A percentile compares a stretch with the other conserved stretches of the same genome.
Evolutionary conservation across 1,284 basidiomycete species (phyloP).

Genomic region (Grifola frondosa): DNA sequence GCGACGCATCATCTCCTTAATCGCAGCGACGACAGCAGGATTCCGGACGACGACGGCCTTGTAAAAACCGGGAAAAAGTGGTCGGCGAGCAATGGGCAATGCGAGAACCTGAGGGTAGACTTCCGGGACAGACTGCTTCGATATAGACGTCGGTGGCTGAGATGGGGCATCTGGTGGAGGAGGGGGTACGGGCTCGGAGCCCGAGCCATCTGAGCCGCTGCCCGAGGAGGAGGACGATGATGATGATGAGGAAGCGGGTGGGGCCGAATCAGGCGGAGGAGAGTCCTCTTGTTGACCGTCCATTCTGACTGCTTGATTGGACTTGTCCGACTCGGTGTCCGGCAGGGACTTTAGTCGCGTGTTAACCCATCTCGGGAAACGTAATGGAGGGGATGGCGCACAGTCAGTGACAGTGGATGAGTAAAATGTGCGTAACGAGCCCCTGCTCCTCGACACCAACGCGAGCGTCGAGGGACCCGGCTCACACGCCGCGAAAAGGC

Average conservation of each 20-base stretch:
- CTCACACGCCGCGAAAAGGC: constrained; percentile 13
- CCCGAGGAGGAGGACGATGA: constrained; percentile 29
- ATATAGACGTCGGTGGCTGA: constrained; percentile 56
- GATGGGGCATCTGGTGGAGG: constrained; percentile 37
- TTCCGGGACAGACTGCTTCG: constrained; percentile 84
- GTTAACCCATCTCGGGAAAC: constrained; percentile 32
- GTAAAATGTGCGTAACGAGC: constrained; percentile 27
- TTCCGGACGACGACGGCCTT: constrained; percentile 93
- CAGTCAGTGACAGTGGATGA: constrained; percentile 32
- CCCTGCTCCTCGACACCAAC: constrained; percentile 4
- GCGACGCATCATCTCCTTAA: constrained; percentile 95
- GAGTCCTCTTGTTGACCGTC: constrained; percentile 28
- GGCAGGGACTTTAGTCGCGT: constrained; percentile 15
- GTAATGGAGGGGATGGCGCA: constrained; percentile 23
- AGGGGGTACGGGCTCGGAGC: constrained; percentile 33
- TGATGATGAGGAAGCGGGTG: constrained; percentile 27
- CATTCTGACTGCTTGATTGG: constrained; percentile 18
- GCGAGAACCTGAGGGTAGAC: constrained; percentile 94
- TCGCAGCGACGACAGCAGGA: constrained; percentile 89
- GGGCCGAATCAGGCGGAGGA: constrained; percentile 28
- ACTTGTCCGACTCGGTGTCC: constrained; percentile 15
- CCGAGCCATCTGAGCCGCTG: constrained; percentile 28
- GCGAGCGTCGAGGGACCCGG: constrained; percentile 25
- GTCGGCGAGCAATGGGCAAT: constrained; percentile 92
- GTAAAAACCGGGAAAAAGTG: constrained; percentile 97